Evolutionary conservation across 805 yeast species (phyloP).

Genomic region (Saccharomycopsis vini): DNA sequence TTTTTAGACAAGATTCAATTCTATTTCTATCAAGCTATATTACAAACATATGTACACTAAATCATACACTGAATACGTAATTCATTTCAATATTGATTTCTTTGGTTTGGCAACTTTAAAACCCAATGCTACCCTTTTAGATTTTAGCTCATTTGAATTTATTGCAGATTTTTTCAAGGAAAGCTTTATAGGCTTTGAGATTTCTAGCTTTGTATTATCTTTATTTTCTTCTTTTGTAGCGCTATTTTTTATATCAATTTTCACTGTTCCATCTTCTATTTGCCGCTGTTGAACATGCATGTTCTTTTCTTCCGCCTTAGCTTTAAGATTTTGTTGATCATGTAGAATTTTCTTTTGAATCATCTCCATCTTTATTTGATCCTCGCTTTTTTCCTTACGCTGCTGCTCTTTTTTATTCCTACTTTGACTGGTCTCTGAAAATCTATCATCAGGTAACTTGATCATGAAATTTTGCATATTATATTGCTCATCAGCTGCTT

Average conservation of each 20-base stretch:
- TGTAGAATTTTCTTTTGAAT: constrained; percentile 14
- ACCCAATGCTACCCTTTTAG: constrained; percentile 2
- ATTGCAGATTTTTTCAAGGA: background rate
- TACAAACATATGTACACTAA: too few species aligned
- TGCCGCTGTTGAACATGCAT: too few species aligned
- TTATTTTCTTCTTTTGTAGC: background rate
- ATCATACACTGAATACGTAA: too few species aligned
- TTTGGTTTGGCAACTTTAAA: constrained; percentile 1
- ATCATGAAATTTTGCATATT: constrained; percentile 13
- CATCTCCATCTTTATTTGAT: constrained; percentile 16
- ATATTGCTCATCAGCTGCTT: background rate
- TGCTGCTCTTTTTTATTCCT: constrained; percentile 8
- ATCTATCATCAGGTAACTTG: constrained; percentile 5
- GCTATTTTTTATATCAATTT: too few species aligned
- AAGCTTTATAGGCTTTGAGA: constrained; percentile 6
- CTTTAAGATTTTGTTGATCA: constrained; percentile 6
- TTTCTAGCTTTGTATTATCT: background rate
- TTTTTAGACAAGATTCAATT: too few species aligned
- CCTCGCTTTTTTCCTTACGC: constrained; percentile 16
- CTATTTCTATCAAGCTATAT: too few species aligned
- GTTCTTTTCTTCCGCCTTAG: constrained; percentile 2
- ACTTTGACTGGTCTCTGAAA: constrained; percentile 1
- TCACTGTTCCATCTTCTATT: too few species aligned
- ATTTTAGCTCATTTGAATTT: background rate
- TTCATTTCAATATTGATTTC: too few species aligned